Conservation (phyloP, 169 alveolate genomes). For the Eimeria tenella region DNA sequence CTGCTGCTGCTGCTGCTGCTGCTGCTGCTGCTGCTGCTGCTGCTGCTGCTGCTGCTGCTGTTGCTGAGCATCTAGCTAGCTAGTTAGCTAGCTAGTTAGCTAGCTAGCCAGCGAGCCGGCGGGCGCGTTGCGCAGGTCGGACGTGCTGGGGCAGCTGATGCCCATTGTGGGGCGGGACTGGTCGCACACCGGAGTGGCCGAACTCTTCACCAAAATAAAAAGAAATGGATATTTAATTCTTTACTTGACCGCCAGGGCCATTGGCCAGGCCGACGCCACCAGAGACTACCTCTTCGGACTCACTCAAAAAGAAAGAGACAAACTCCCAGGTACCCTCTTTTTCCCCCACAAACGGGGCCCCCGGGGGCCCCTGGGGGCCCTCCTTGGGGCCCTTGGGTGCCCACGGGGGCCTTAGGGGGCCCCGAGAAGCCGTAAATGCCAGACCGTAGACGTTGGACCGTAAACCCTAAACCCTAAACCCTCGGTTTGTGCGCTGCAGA, state of each 20-base stretch:
- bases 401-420: no score
- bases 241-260: slow-evolving; percentile 98
- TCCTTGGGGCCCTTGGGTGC: no score
- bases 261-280: slow-evolving; percentile 97
- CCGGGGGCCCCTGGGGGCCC: no score
- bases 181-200: slow-evolving; percentile 98
- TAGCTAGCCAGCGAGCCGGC: no score
- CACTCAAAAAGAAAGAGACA: slow-evolving; percentile 90
- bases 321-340: slow-evolving; percentile 90
- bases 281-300: slow-evolving; percentile 94
- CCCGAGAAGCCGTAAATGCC: no score
- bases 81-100: no score
- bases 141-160: slow-evolving; percentile 97
- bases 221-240: slow-evolving; percentile 96
- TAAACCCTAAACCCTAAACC: background rate
- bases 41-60: no score
- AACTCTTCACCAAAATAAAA: slow-evolving; percentile 92
- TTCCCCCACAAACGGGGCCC: no score
- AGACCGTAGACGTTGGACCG: background rate
- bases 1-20: slow-evolving; percentile 2
- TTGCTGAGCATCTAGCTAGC: no score
- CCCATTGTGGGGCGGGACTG: slow-evolving; percentile 98
- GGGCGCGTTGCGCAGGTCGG: slow-evolving; percentile 87
- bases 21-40: background rate
- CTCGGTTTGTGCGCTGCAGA: slow-evolving; percentile 84